Evolutionary conservation across 805 yeast genomes (phyloP).

Genomic region (Blastobotrys mokoenaii): DNA sequence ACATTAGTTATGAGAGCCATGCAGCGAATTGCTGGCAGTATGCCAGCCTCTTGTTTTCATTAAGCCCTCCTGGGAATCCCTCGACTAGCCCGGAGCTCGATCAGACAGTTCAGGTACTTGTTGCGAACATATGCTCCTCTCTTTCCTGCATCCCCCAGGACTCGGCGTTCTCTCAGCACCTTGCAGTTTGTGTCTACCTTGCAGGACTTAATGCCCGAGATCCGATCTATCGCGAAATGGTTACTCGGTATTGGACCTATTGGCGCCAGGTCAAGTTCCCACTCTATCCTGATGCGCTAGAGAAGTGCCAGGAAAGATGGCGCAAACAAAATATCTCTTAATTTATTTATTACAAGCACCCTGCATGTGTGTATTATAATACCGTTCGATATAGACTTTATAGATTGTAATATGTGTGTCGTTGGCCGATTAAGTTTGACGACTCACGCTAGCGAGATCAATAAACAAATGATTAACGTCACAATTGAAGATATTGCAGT

Average conservation of each 20-base stretch:
- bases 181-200: conserved; percentile 12
- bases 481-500: too few relatives aligned
- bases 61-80: conserved; percentile 3
- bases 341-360: too few relatives aligned
- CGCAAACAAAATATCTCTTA: too few relatives aligned
- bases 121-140: conserved; percentile 6
- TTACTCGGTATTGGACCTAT: conserved; percentile 12
- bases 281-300: conserved; percentile 12
- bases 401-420: too few relatives aligned
- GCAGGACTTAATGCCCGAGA: conserved; percentile 7
- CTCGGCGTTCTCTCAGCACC: conserved; percentile 10
- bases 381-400: too few relatives aligned
- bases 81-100: not conserved
- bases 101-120: conserved; percentile 5
- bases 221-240: conserved; percentile 5
- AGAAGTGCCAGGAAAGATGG: conserved; percentile 9
- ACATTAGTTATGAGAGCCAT: conserved; percentile 2
- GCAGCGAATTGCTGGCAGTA: conserved; percentile 11
- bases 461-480: too few relatives aligned
- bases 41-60: conserved; percentile 11
- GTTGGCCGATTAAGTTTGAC: too few relatives aligned
- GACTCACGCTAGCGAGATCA: too few relatives aligned
- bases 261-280: conserved; percentile 14
- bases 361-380: too few relatives aligned
- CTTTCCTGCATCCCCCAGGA: conserved; percentile 9